These are phyloP conservation scores for Vitis amurensis DNA, from an alignment of 164 flowering plant species.

Conservation along the genomic window DNA sequence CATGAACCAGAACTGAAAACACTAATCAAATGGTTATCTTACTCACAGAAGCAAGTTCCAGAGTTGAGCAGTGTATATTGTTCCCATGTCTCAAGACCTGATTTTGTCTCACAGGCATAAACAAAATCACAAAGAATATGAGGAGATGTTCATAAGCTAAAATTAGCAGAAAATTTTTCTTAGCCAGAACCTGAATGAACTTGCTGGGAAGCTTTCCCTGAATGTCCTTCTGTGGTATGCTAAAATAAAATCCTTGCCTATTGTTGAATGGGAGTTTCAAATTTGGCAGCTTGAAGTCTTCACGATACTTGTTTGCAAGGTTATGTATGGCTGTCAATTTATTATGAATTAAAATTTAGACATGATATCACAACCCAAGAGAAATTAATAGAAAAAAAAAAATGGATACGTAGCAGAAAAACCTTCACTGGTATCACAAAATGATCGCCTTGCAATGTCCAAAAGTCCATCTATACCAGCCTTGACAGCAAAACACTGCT, in stretches of 20 bases:
- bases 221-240: slow-evolving; percentile 85
- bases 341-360: slow-evolving; percentile 5
- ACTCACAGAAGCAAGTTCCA: slow-evolving; percentile 97
- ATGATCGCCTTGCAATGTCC: slow-evolving; percentile 88
- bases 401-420: slow-evolving; percentile 6
- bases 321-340: slow-evolving; percentile 78
- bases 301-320: slow-evolving; percentile 91
- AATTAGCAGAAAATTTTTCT: neutral
- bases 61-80: slow-evolving; percentile 84
- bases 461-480: slow-evolving; percentile 97
- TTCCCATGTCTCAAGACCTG: slow-evolving; percentile 97
- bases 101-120: slow-evolving; percentile 11
- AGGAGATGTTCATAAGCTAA: neutral
- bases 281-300: slow-evolving; percentile 83
- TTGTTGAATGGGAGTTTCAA: slow-evolving; percentile 93
- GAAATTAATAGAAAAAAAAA: neutral
- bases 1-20: neutral
- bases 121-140: slow-evolving; percentile 10
- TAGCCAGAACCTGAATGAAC: slow-evolving; percentile 84
- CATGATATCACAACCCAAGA: neutral
- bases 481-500: slow-evolving; percentile 99
- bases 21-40: slow-evolving; percentile 1
- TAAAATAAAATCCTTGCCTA: slow-evolving; percentile 90
- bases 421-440: slow-evolving; percentile 99
- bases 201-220: slow-evolving; percentile 87